Evolutionary conservation across 179 eudicot genomes (phyloP).

Genomic region (Silene coronaria): DNA sequence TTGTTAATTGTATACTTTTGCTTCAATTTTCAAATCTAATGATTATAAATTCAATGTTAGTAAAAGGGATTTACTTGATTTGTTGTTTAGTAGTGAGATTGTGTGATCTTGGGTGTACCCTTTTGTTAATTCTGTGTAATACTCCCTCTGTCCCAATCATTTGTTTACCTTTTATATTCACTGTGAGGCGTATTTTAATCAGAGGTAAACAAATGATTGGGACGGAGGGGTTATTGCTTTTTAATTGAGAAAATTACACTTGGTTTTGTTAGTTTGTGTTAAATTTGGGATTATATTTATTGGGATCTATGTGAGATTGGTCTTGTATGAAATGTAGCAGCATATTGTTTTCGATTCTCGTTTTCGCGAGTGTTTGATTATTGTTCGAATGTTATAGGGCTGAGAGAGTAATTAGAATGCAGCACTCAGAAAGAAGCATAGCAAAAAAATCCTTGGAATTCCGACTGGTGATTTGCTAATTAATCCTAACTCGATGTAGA

Average conservation of each 20-base stretch:
- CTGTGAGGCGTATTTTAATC: too few relatives aligned
- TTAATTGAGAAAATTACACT: background rate
- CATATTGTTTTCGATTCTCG: background rate
- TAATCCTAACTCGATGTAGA: too few relatives aligned
- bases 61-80: background rate
- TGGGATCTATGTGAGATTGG: background rate
- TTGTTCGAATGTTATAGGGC: constrained; percentile 17
- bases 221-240: background rate
- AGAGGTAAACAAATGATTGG: too few relatives aligned
- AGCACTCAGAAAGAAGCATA: too few relatives aligned
- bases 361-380: background rate
- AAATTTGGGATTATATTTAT: background rate
- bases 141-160: too few relatives aligned
- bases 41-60: background rate
- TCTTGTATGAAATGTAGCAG: background rate
- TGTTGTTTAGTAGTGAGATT: background rate
- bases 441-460: too few relatives aligned
- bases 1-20: background rate
- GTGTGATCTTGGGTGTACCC: background rate
- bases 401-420: too few relatives aligned
- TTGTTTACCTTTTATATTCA: too few relatives aligned
- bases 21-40: background rate
- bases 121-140: background rate
- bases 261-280: background rate
- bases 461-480: too few relatives aligned